Evolutionary conservation across 78 protist genomes (phyloP), one percentile per base, ranked within the genome.

Genomic region (Fonticula alba): DNA sequence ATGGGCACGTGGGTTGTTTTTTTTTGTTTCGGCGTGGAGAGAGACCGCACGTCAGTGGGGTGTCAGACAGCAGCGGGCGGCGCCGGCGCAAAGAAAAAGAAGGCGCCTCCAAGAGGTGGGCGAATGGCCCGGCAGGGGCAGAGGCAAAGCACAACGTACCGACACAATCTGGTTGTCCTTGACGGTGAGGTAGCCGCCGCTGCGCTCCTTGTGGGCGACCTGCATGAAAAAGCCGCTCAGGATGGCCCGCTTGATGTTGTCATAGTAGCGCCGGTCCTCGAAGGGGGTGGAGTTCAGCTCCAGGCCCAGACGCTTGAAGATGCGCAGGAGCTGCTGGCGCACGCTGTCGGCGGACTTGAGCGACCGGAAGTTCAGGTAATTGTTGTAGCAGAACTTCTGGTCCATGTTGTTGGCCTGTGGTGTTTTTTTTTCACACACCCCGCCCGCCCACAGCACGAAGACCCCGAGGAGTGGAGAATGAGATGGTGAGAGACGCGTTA

Each of bases 221-320:
- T 93, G 97, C 98, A 92, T 92, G 76, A 95, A 95, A 83, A 77
- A 89, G 41, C 98, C 99, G 11, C 73, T 32, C 13, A 78, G 76
- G 14, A 95, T 49, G 20, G 89, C 79, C 66, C 79, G 72, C 47
- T 93, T 79, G 47, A 95, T 91, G 74, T 80, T 87, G 47, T 43
- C 5, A 54, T 92, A 92, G 83, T 89, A 92, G 26, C 66, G 59
- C n/a, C 33, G 33, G 43, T 82, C 71, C 27, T 47, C 0, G 13
- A 71, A 63, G 27, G 63, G 68, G 40, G 65, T 31, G 60, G 62
- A 66, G 38, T 0, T 32, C 46, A 10, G 11, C 40, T 9, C 3
- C 33, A 13, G 3, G 33, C 43, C 43, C 17, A 38, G 17, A 7
- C 76, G 68, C 15, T 58, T 24, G 64, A 62, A 52, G 60, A 71